Evolutionary conservation across 345 rosid genomes (phyloP).

Genomic region (Boechera divaricarpa): DNA sequence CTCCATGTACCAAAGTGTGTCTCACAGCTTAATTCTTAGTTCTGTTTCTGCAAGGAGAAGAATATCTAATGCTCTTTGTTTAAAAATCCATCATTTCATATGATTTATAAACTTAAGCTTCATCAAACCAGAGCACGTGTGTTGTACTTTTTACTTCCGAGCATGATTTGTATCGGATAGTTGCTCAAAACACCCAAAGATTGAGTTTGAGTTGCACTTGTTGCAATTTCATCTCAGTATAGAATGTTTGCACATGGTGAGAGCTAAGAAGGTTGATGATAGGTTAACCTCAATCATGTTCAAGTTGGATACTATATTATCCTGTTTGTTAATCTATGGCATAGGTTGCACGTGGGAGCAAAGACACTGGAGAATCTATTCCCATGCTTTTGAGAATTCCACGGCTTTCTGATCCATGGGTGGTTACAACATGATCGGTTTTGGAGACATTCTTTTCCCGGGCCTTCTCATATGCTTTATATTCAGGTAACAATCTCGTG

Average conservation of each 20-base stretch:
- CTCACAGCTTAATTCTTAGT: not conserved
- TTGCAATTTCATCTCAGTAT: not conserved
- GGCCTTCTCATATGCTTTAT: conserved; percentile 89
- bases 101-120: not conserved
- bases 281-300: conserved; percentile 5
- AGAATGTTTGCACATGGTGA: not conserved
- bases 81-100: not conserved
- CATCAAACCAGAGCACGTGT: conserved; percentile 1
- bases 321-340: conserved; percentile 21
- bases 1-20: not conserved
- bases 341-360: conserved; percentile 94
- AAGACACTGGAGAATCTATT: conserved; percentile 87
- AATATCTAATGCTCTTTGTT: not conserved
- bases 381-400: conserved; percentile 97
- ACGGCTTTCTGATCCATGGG: conserved; percentile 88
- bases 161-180: not conserved
- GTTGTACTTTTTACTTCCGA: not conserved
- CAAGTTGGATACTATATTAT: conserved; percentile 1
- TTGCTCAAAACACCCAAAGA: conserved; percentile 1
- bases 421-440: conserved; percentile 98
- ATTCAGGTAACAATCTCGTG: conserved; percentile 60
- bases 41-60: conserved; percentile 7
- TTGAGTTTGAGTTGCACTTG: conserved; percentile 9
- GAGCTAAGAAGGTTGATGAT: not conserved
- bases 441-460: conserved; percentile 97